Base-by-base conservation (phyloP, 495 filamentous ascomycete genomes). In the Daldinia bambusicola region DNA sequence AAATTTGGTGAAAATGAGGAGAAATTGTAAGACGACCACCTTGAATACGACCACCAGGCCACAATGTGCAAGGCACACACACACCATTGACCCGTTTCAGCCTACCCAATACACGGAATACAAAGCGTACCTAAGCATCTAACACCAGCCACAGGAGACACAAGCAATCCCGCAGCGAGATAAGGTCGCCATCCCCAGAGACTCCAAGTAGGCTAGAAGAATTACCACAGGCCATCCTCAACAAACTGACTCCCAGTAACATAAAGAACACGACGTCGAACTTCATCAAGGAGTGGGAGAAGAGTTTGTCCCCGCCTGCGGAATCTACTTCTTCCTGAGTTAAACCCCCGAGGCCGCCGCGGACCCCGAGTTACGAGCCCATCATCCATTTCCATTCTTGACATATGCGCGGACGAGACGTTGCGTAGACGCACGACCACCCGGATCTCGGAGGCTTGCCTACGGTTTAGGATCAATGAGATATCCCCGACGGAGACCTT, bases 231-330 rank as follows among this genome's bases (percentile, higher is more conserved):
- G 72, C 75, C 45, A 72, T 83, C 20, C 66, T 79, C 57, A 87
- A 85, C 60, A 88, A 88, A 53, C 77, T 92, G 43, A 85, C 88
- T 9, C 90, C 91, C 0, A 85, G 84, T 53, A 91, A 90, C 66
- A 82, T 94, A 64, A 89, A 87, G 68, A 85, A 83, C 9, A 90
- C 90, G n/a, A 90, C 91, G 2, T 87, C 86, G 22, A 88, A 88
- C 58, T 80, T 93, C 62, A 93, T 94, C 88, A 89, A 85, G 56
- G 91, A 94, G 71, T 94, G 91, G 92, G 92, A 95, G 76, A 85
- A 80, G 69, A 83, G 82, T 52, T 66, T 84, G 26, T 72, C 74
- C 6, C 57, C 74, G 32, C 69, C 74, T 48, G 32, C 63, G 36
- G 71, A 75, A 9, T 48, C 71, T 18, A 60, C 60, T 32, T 67